Percentiles rank a stretch among this genome's conserved stretches.
Conservation (phyloP, 257 asterid genomes). For the Nicotiana undulata region DNA sequence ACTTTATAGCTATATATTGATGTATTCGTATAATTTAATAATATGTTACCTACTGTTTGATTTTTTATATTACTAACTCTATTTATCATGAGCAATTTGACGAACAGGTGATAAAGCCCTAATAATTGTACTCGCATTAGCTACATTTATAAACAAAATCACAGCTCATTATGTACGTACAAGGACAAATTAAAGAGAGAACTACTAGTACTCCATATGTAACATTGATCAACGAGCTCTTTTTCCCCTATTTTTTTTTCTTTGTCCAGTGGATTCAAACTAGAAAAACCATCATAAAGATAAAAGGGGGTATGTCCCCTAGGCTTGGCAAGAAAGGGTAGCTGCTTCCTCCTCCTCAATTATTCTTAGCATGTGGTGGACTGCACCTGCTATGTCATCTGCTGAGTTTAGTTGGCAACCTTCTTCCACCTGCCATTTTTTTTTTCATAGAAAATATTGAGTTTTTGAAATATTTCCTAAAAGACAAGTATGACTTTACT, state of each 20-base stretch:
- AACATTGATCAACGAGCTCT: not conserved
- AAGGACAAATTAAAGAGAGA: not conserved
- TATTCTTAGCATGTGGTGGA: constrained; percentile 87
- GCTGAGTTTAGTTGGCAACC: constrained; percentile 89
- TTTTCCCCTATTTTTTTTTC: not conserved
- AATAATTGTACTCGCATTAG: not conserved
- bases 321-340: constrained; percentile 49
- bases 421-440: constrained; percentile 71
- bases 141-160: constrained; percentile 4
- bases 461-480: not conserved
- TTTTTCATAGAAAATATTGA: not conserved
- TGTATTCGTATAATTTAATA: no score
- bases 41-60: no score
- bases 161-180: constrained; percentile 10
- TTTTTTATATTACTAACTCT: no score
- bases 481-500: constrained; percentile 14
- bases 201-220: constrained; percentile 10
- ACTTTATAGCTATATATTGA: no score
- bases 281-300: not conserved
- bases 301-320: constrained; percentile 15
- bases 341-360: constrained; percentile 82
- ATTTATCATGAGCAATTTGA: no score
- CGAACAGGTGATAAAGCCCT: not conserved
- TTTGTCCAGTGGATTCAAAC: not conserved
- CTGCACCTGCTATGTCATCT: constrained; percentile 84